Percentiles rank a stretch among this genome's conserved stretches.
phyloP scores from a whole-genome alignment of 768 basidiomycete species.

The Nevesoporus exiguus region DNA sequence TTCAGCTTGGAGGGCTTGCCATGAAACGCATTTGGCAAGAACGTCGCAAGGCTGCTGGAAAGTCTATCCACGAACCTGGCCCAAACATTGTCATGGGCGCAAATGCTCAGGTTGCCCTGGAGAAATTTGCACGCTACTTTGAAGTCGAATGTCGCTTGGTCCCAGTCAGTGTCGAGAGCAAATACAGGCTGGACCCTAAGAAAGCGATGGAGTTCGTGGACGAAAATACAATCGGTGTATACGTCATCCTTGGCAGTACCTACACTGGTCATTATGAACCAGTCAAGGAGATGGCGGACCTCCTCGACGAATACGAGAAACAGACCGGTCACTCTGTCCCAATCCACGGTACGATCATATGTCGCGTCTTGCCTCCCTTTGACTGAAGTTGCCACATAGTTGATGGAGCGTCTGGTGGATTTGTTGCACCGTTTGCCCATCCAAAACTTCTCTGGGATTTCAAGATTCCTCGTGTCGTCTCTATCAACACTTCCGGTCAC shows the following conservation, averaged over 20 bases:
- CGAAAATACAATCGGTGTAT: slow-evolving; percentile 71
- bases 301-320: slow-evolving; percentile 57
- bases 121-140: slow-evolving; percentile 68
- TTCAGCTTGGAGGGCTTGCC: slow-evolving; percentile 68
- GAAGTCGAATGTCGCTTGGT: slow-evolving; percentile 65
- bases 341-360: slow-evolving; percentile 33
- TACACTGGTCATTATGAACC: slow-evolving; percentile 67
- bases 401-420: slow-evolving; percentile 60
- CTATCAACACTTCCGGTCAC: slow-evolving; percentile 60
- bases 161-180: slow-evolving; percentile 60
- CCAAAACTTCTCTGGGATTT: slow-evolving; percentile 60
- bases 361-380: slow-evolving; percentile 23
- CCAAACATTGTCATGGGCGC: slow-evolving; percentile 66
- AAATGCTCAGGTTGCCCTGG: slow-evolving; percentile 67
- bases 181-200: slow-evolving; percentile 74
- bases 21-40: slow-evolving; percentile 73
- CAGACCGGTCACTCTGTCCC: slow-evolving; percentile 43
- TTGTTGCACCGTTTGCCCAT: slow-evolving; percentile 58
- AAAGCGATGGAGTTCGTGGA: slow-evolving; percentile 62
- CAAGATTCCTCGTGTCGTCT: slow-evolving; percentile 54
- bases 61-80: slow-evolving; percentile 62
- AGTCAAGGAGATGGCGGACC: slow-evolving; percentile 79
- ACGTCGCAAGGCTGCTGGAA: slow-evolving; percentile 60
- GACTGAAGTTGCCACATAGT: slow-evolving; percentile 28
- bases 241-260: slow-evolving; percentile 57